Base-by-base conservation (phyloP, 2,329 filamentous ascomycete species). In the Teratosphaeria destructans region DNA sequence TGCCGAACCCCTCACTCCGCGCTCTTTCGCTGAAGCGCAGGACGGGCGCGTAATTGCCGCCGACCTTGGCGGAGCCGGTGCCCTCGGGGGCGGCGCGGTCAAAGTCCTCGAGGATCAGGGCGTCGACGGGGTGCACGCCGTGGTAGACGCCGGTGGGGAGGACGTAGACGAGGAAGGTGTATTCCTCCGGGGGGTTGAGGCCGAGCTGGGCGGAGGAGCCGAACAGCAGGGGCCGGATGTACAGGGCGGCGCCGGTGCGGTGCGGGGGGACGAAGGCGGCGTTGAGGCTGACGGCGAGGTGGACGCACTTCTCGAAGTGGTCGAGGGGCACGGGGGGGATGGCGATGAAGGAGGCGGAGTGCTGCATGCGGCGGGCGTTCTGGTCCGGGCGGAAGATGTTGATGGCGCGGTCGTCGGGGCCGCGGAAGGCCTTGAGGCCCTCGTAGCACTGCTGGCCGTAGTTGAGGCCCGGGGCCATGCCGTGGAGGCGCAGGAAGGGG, bases 381-480 rank as follows among this genome's bases (percentile, higher is more conserved):
- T 87, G 85, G 70, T 86, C 82, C 0, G 93, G 89, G 4, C 93
- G 88, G 84, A 97, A 97, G 73, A 97, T 84, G 72, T 85, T 84
- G 77, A 97, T 92, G 61, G 77, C 76, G 61, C 79, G 72, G 73
- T 88, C 84, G 60, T 82, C 78, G 19, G 90, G 88, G 2, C 81
- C 79, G 63, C 93, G 90, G 82, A 96, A 96, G 59, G 93, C 92
- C 76, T 97, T 97, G 73, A 97, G 85, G n/a, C 94, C 94, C 74
- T 99, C 94, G 79, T 95, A 99, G 69, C 90, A 93, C 78, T 97
- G 94, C 73, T 96, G 91, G 60, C 93, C 91, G 75, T 99, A 99
- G 81, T 99, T 99, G 65, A 97, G 84, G 52, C 85, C 93, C 0
- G 94, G 92, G 0, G 92, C 87, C 89, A 99, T 94, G 74, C 93